phyloP scores from a whole-genome alignment of 441 rosid species.

The Erodium texanum region DNA sequence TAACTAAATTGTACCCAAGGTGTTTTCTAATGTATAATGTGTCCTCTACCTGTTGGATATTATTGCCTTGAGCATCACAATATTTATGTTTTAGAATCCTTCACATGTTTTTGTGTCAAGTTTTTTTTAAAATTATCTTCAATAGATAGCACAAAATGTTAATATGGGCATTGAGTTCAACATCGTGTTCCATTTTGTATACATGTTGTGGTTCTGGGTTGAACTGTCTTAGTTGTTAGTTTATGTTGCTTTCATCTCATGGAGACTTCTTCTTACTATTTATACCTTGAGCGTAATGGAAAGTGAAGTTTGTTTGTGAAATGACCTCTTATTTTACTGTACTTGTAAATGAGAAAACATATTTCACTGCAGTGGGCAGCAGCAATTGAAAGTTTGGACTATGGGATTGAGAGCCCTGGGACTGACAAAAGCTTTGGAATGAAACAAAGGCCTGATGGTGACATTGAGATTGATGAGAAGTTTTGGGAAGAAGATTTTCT shows the following conservation, averaged over 20 bases:
- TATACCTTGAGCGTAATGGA: background rate
- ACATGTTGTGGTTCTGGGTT: background rate
- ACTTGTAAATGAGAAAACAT: slow-evolving; percentile 4
- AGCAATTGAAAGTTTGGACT: slow-evolving; percentile 71
- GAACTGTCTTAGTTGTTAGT: background rate
- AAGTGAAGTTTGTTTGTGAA: background rate
- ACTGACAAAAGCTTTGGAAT: slow-evolving; percentile 91
- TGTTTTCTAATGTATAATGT: background rate
- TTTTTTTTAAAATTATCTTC: background rate
- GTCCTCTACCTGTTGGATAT: background rate
- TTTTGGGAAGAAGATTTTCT: slow-evolving; percentile 86
- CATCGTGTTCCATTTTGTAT: background rate
- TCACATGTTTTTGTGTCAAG: background rate
- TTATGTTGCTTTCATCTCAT: background rate
- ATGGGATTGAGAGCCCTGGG: slow-evolving; percentile 41
- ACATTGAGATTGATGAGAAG: slow-evolving; percentile 89
- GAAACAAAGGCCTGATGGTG: slow-evolving; percentile 95
- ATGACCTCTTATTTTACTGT: background rate
- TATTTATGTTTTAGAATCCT: background rate
- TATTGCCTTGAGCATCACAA: background rate
- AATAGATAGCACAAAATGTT: background rate
- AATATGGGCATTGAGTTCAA: background rate
- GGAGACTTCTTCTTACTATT: background rate
- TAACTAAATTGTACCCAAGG: background rate
- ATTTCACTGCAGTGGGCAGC: slow-evolving; percentile 65